phyloP scores from a whole-genome alignment of 257 asterid genomes.

The Capsicum pubescens region DNA sequence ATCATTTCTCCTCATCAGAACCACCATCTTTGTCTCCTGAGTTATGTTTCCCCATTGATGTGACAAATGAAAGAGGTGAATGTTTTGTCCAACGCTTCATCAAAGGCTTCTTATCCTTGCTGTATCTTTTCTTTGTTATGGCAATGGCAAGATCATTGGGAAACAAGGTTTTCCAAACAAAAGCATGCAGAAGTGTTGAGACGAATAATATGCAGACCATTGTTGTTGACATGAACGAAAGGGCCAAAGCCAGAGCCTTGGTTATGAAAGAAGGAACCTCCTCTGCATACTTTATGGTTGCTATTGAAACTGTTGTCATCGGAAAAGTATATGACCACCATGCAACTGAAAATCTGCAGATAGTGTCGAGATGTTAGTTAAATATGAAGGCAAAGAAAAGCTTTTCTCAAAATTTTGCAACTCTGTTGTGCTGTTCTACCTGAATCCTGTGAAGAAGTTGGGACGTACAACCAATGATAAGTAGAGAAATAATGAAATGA shows the following conservation, averaged over 20 bases:
- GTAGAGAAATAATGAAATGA: slow-evolving; percentile 83
- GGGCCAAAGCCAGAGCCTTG: slow-evolving; percentile 65
- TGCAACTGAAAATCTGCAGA: slow-evolving; percentile 82
- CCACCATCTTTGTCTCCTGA: slow-evolving; percentile 44
- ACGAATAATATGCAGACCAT: slow-evolving; percentile 68
- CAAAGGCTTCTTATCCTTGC: slow-evolving; percentile 58
- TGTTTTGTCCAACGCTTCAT: slow-evolving; percentile 78
- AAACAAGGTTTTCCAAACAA: slow-evolving; percentile 74
- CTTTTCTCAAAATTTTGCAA: not conserved
- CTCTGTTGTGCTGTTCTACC: slow-evolving; percentile 35
- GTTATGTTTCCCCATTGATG: slow-evolving; percentile 49
- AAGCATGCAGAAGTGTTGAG: slow-evolving; percentile 84
- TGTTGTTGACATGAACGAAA: slow-evolving; percentile 81
- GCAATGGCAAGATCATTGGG: slow-evolving; percentile 97
- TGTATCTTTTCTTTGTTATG: slow-evolving; percentile 61
- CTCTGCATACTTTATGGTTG: slow-evolving; percentile 89
- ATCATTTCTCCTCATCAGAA: slow-evolving; percentile 45
- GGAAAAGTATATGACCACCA: slow-evolving; percentile 99
- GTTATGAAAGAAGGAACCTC: slow-evolving; percentile 57
- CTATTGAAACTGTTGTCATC: slow-evolving; percentile 93
- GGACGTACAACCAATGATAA: slow-evolving; percentile 74
- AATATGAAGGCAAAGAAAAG: not conserved
- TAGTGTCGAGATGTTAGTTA: not conserved
- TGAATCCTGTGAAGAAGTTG: slow-evolving; percentile 94
- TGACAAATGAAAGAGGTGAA: slow-evolving; percentile 59